Conservation (phyloP, 345 rosid genomes). For the Leavenworthia alabamica region DNA sequence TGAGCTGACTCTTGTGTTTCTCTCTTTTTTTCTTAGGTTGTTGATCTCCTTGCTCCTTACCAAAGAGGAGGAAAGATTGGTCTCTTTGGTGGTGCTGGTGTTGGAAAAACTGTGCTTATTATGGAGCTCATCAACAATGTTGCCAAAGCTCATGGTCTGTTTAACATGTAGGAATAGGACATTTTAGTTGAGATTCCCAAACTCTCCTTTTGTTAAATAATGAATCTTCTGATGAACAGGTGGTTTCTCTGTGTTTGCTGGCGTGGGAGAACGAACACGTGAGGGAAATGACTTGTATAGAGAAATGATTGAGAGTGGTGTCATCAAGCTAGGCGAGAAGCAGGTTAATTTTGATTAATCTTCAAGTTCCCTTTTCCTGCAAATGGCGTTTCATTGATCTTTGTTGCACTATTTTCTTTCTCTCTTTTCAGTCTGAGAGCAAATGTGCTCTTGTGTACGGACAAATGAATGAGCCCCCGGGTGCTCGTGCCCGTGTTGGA, state of each 20-base stretch:
- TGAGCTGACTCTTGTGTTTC: not conserved
- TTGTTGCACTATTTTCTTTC: not conserved
- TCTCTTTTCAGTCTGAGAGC: constrained; percentile 61
- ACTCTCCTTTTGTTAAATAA: not conserved
- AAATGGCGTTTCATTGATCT: not conserved
- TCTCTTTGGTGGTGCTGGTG: too few species aligned
- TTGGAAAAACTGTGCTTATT: too few species aligned
- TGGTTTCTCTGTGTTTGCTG: constrained; percentile 99
- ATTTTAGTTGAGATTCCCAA: too few species aligned
- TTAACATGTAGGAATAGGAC: not conserved
- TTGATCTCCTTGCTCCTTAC: too few species aligned
- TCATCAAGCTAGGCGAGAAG: constrained; percentile 97
- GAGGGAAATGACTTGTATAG: constrained; percentile 98
- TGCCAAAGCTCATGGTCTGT: constrained; percentile 94
- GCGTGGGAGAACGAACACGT: constrained; percentile 96
- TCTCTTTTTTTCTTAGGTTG: not conserved
- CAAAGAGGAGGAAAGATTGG: too few species aligned
- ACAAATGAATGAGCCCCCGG: too few species aligned
- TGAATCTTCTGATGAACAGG: constrained; percentile 40
- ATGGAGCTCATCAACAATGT: too few species aligned
- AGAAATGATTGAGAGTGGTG: too few species aligned
- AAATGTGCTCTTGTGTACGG: constrained; percentile 97
- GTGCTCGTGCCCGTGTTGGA: too few species aligned
- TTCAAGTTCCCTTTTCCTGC: not conserved
- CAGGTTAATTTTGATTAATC: constrained; percentile 41